Conservation (phyloP, 495 filamentous ascomycete species). For the Aspergillus nidulans region DNA sequence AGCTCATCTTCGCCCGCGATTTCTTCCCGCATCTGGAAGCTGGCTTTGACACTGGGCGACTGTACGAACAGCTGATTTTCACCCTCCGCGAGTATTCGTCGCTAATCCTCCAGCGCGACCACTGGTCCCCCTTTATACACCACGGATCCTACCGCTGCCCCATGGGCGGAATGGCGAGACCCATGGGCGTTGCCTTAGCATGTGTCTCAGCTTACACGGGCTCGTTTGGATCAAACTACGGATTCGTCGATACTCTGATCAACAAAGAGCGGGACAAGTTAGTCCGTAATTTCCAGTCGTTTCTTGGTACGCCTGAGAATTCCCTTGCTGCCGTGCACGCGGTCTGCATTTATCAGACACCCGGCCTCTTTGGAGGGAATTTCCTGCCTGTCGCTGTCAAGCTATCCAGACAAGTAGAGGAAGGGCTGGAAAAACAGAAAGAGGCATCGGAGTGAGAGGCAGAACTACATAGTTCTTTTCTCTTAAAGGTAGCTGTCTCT, state of each 20-base stretch:
- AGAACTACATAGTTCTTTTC: slow-evolving; percentile 8
- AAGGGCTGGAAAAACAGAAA: background rate
- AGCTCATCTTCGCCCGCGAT: slow-evolving; percentile 5
- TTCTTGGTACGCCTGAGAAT: slow-evolving; percentile 9
- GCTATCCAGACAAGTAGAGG: background rate
- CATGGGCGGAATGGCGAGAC: slow-evolving; percentile 11
- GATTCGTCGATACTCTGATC: slow-evolving; percentile 11
- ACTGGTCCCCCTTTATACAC: slow-evolving; percentile 18
- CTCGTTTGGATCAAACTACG: slow-evolving; percentile 11
- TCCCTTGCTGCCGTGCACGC: slow-evolving; percentile 17
- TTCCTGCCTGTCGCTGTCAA: background rate
- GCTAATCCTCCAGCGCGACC: slow-evolving; percentile 14
- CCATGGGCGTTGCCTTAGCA: slow-evolving; percentile 12
- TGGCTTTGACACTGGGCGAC: background rate
- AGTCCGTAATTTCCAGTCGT: slow-evolving; percentile 9
- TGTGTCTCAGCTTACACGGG: slow-evolving; percentile 11
- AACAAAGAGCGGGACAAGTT: slow-evolving; percentile 13
- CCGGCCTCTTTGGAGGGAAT: slow-evolving; percentile 13
- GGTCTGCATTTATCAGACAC: slow-evolving; percentile 17
- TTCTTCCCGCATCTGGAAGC: slow-evolving; percentile 1
- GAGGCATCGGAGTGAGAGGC: slow-evolving; percentile 1
- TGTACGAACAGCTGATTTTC: slow-evolving; percentile 10
- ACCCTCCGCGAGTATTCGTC: slow-evolving; percentile 13
- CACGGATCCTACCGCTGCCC: slow-evolving; percentile 14
- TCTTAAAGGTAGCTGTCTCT: slow-evolving; percentile 15